phyloP scores from a whole-genome alignment of 2,329 filamentous ascomycete genomes.

The Talaromyces sp. region DNA sequence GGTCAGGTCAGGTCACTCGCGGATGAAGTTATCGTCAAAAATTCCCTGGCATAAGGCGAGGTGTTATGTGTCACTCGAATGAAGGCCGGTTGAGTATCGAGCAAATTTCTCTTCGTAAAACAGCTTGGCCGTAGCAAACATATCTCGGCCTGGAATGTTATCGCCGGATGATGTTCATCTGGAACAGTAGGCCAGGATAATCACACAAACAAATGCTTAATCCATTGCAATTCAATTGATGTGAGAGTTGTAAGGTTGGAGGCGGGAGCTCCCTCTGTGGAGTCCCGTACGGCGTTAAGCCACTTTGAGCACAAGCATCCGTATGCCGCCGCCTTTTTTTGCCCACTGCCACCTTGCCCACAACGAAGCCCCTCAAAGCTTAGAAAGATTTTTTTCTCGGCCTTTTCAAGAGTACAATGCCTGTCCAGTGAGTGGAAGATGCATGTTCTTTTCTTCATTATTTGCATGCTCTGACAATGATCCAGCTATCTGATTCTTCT shows the following conservation, averaged over 20 bases:
- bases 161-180: no score
- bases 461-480: conserved; percentile 19
- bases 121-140: no score
- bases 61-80: no score
- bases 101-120: no score
- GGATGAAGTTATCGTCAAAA: background rate
- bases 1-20: background rate
- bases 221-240: no score
- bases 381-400: background rate
- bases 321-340: conserved; percentile 13
- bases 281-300: conserved; percentile 9
- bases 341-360: conserved; percentile 14
- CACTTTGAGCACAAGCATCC: background rate
- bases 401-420: conserved; percentile 8
- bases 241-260: no score
- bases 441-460: background rate
- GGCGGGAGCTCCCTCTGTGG: conserved; percentile 9
- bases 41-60: no score
- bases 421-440: conserved; percentile 13
- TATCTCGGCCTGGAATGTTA: no score
- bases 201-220: no score
- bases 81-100: no score
- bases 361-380: conserved; percentile 12
- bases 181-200: no score
- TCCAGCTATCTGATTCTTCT: conserved; percentile 91